phyloP scores from a whole-genome alignment of 768 basidiomycete genomes.

The Kwoniella shandongensis region DNA sequence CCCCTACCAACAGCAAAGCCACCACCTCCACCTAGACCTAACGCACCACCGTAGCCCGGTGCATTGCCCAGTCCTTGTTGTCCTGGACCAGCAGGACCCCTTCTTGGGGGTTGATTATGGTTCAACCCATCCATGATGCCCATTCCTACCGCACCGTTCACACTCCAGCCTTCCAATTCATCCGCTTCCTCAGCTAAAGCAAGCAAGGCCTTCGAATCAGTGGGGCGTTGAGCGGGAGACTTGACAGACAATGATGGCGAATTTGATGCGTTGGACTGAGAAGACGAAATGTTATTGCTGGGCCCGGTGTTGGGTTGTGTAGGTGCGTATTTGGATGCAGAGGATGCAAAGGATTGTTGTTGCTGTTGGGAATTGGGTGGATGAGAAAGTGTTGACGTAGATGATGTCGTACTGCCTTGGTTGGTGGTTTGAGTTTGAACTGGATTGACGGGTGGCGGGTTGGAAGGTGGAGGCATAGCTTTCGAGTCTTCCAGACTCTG shows the following conservation, averaged over 20 bases:
- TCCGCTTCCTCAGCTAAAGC: constrained; percentile 52
- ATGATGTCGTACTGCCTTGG: too few species aligned
- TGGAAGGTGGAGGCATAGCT: constrained; percentile 15
- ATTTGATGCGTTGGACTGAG: constrained; percentile 18
- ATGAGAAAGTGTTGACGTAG: neutral
- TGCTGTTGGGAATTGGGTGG: neutral
- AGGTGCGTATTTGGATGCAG: neutral
- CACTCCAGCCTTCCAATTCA: constrained; percentile 48
- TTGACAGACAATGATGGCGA: constrained; percentile 36
- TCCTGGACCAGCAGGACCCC: neutral
- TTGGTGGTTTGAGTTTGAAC: neutral
- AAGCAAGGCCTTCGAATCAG: constrained; percentile 49
- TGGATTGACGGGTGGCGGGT: neutral
- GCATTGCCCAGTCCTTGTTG: neutral
- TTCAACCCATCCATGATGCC: constrained; percentile 21
- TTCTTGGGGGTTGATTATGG: neutral
- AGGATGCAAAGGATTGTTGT: neutral
- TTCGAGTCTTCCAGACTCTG: constrained; percentile 4
- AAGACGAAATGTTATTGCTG: constrained; percentile 6
- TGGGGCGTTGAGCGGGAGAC: constrained; percentile 30
- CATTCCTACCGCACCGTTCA: constrained; percentile 39
- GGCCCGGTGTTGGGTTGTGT: neutral
- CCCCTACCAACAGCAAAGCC: neutral
- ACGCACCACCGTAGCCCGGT: neutral
- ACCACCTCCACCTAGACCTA: constrained; percentile 2